These are phyloP conservation scores for Diaporthe destruens DNA, from an alignment of 2,329 filamentous ascomycete genomes.

Conservation along the genomic window DNA sequence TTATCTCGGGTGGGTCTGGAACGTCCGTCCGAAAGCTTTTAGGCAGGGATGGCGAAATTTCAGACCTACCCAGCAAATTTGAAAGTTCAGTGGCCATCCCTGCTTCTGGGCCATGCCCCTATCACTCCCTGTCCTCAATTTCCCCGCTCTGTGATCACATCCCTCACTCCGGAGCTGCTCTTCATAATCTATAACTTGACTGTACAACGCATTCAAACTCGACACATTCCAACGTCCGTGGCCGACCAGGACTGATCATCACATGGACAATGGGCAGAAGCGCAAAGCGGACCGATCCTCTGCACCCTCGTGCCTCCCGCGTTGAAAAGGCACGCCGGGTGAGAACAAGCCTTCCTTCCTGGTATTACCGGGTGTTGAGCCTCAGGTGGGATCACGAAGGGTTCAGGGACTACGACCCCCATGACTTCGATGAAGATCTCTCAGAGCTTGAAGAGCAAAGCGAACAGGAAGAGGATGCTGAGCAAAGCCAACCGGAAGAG, in stretches of 20 bases:
- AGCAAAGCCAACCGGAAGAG: not conserved
- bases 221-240: too few species aligned
- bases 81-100: too few species aligned
- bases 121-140: too few species aligned
- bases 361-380: not conserved
- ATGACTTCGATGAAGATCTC: not conserved
- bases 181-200: not conserved
- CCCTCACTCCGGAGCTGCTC: not conserved
- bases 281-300: not conserved
- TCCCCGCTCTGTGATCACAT: not conserved
- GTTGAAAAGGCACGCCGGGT: not conserved
- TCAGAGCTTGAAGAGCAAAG: constrained; percentile 1
- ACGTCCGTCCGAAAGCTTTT: too few species aligned
- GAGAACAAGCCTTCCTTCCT: not conserved
- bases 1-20: too few species aligned
- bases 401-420: not conserved
- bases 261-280: not conserved
- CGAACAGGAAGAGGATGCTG: not conserved
- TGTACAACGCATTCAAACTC: not conserved
- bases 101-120: too few species aligned
- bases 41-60: too few species aligned
- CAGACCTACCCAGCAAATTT: too few species aligned
- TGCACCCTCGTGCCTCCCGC: not conserved
- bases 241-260: not conserved
- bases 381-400: not conserved